Percentiles rank a stretch among this genome's conserved stretches.
phyloP scores from a whole-genome alignment of 208 protist species.

The Plasmodiophora brassicae region DNA sequence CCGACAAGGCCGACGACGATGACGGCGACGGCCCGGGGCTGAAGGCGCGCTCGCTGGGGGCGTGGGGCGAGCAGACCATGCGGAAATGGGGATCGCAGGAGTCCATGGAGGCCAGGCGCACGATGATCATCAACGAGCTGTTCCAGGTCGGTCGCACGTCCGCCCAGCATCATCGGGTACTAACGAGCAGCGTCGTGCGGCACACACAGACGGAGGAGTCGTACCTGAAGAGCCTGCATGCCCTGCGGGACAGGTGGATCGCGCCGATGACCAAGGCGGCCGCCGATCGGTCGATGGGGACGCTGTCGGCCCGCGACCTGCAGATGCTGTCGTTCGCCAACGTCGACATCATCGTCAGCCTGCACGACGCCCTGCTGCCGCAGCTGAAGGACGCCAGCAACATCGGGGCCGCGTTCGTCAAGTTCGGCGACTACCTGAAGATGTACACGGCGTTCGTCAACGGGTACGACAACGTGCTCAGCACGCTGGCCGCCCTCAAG shows the following conservation, averaged over 20 bases:
- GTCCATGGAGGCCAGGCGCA: neutral
- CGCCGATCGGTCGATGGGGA: neutral
- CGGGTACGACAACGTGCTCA: slow-evolving; percentile 8
- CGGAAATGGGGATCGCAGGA: slow-evolving; percentile 7
- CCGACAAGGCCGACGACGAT: too few relatives aligned
- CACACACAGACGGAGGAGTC: neutral
- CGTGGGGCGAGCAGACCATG: slow-evolving; percentile 15
- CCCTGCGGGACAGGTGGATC: neutral
- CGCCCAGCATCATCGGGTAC: neutral
- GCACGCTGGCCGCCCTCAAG: neutral
- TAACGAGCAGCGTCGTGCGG: neutral
- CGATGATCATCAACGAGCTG: slow-evolving; percentile 12
- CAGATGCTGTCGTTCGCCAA: neutral
- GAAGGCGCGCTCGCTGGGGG: too few relatives aligned
- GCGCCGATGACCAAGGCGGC: neutral
- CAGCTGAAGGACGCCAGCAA: neutral
- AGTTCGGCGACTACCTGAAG: slow-evolving; percentile 34
- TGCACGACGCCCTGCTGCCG: slow-evolving; percentile 19
- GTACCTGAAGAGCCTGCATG: neutral
- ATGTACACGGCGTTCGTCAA: slow-evolving; percentile 33
- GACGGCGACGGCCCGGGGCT: too few relatives aligned
- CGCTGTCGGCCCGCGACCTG: neutral
- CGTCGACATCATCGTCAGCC: neutral
- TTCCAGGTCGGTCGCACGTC: neutral
- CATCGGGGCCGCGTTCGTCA: neutral